A percentile compares a stretch with the other conserved stretches of the same genome.
Conservation (phyloP, 2,329 filamentous ascomycete genomes). For the Thermothelomyces thermophilus region DNA sequence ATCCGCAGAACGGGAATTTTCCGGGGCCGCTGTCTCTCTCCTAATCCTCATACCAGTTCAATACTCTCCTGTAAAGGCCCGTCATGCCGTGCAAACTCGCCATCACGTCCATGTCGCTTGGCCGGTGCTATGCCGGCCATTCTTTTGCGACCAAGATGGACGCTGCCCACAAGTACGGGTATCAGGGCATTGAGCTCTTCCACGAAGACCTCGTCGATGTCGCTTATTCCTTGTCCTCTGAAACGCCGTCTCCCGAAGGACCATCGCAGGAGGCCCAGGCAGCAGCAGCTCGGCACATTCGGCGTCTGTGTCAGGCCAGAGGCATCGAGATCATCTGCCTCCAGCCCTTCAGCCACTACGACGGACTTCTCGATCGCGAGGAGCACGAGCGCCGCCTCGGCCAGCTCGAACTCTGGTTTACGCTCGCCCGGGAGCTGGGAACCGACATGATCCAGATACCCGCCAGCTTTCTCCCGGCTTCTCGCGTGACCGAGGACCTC, state of each 20-base stretch:
- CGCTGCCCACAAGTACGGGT: constrained; percentile 57
- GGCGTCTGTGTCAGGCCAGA: constrained; percentile 49
- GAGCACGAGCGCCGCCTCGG: constrained; percentile 52
- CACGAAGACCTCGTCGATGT: constrained; percentile 66
- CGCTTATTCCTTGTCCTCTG: constrained; percentile 32
- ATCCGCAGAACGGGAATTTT: too few species aligned
- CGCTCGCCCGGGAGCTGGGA: constrained; percentile 53
- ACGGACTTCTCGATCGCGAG: constrained; percentile 59
- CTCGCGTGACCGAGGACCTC: constrained; percentile 40
- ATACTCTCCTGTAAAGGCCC: neutral
- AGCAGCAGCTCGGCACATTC: constrained; percentile 51
- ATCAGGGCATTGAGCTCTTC: constrained; percentile 68
- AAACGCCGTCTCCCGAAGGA: constrained; percentile 2
- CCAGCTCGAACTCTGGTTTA: constrained; percentile 64
- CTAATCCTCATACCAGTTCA: neutral
- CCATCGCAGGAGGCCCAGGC: constrained; percentile 30
- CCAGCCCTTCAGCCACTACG: constrained; percentile 73
- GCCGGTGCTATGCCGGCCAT: constrained; percentile 63
- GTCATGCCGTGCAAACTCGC: constrained; percentile 53
- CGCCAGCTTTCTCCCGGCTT: constrained; percentile 56
- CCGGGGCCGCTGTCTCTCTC: too few species aligned
- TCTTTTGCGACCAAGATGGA: constrained; percentile 60
- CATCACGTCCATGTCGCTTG: constrained; percentile 72
- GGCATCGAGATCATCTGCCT: constrained; percentile 57
- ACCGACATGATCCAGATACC: constrained; percentile 72